These are phyloP conservation scores for Erythrophleum ivorense DNA, from an alignment of 331 rosid species.

Conservation along the genomic window DNA sequence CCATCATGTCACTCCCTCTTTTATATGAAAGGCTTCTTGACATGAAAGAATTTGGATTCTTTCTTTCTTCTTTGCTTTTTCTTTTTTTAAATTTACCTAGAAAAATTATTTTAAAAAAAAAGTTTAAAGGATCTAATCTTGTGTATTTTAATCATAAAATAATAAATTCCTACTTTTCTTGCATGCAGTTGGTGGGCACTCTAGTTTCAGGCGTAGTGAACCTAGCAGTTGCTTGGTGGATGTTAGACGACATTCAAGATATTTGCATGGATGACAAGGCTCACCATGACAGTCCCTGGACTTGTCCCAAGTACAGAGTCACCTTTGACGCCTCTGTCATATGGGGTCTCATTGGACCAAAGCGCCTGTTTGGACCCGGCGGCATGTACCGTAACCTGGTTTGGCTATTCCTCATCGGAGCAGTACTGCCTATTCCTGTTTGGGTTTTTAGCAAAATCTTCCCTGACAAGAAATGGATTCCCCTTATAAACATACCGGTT, in stretches of 20 bases:
- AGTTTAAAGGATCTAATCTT: too few species aligned
- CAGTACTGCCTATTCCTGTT: constrained; percentile 81
- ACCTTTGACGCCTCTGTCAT: constrained; percentile 95
- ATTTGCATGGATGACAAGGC: constrained; percentile 71
- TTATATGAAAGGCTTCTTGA: too few species aligned
- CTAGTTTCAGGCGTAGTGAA: constrained; percentile 76
- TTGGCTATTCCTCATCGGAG: constrained; percentile 91
- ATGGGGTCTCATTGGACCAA: constrained; percentile 96
- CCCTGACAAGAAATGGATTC: constrained; percentile 91
- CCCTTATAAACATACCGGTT: constrained; percentile 90
- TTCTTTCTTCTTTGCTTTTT: too few species aligned
- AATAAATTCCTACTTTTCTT: not conserved
- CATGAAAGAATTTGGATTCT: too few species aligned
- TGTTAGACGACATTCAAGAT: constrained; percentile 79
- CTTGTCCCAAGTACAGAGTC: constrained; percentile 93
- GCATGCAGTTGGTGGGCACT: constrained; percentile 84
- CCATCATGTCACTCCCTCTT: too few species aligned
- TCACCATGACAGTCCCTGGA: constrained; percentile 90
- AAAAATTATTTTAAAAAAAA: too few species aligned
- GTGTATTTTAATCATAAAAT: not conserved
- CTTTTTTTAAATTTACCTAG: too few species aligned
- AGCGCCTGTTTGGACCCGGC: constrained; percentile 81
- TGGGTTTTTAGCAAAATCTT: constrained; percentile 83
- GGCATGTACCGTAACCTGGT: constrained; percentile 87
- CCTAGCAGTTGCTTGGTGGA: constrained; percentile 99